Conservation (phyloP, 2,329 filamentous ascomycete genomes). For the Calonectria naviculata region DNA sequence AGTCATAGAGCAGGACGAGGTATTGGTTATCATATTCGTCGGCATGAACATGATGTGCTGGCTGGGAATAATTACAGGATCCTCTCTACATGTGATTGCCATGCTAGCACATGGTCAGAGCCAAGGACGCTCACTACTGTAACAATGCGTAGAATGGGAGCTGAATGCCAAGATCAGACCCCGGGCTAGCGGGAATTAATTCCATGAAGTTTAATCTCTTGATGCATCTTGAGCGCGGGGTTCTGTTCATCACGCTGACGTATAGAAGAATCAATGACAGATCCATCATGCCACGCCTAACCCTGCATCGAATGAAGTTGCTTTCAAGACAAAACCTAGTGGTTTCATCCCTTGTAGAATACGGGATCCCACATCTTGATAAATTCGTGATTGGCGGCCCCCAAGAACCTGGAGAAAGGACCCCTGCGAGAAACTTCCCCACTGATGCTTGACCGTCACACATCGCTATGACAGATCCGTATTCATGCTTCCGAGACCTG, state of each 20-base stretch:
- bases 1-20: too few relatives aligned
- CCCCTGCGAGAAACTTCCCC: background rate
- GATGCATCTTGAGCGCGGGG: background rate
- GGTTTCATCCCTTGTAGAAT: background rate
- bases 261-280: background rate
- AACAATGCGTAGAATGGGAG: background rate
- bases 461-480: background rate
- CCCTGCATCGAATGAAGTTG: too few relatives aligned
- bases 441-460: background rate
- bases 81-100: background rate
- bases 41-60: background rate
- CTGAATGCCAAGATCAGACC: background rate
- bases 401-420: background rate
- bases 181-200: background rate
- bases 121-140: background rate
- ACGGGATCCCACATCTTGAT: background rate
- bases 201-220: background rate
- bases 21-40: background rate
- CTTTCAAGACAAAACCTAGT: background rate
- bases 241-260: background rate
- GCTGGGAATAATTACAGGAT: too few relatives aligned
- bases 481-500: slow-evolving; percentile 4
- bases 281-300: background rate
- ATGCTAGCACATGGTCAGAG: background rate
- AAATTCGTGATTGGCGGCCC: background rate